Evolutionary conservation across 129 eudicot genomes (phyloP), one percentile per base, ranked within the genome.

Genomic region (Saussurea involucrata): DNA sequence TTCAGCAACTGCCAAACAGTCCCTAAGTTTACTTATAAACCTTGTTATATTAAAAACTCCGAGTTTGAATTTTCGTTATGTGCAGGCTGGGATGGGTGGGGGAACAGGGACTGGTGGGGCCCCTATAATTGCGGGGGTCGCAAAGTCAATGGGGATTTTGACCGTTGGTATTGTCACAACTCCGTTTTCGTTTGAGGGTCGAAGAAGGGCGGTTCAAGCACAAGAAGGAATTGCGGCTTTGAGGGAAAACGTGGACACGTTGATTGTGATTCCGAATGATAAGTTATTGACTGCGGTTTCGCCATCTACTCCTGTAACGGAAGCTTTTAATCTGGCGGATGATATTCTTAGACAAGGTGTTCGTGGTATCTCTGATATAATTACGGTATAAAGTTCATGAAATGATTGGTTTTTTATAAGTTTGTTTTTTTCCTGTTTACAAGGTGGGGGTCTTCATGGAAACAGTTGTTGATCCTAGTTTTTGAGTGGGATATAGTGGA

Each of bases 21-120:
- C n/a, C n/a, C n/a, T n/a, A n/a, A n/a, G n/a, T n/a, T n/a, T n/a
- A n/a, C 42, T 34, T 34, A 34, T 5, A 34, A 34, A 34, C 8
- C 42, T 34, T 34, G 42, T 34, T 34, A 34, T 10, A 7, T 34
- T 34, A 34, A 10, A 9, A 34, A 5, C 46, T 10, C 44, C 22
- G 64, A 28, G 27, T 69, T 65, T 18, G 2, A 3, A 20, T 33
- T 65, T 73, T 42, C 9, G 11, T 63, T 27, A 57, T 53, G 49
- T 86, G 80, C 93, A 95, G 99, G 99, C 99, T 58, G 99, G 99
- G 63, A 95, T 95, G 99, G 99, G 99, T 72, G 99, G 97, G 37
- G 99, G 99, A 66, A 95, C 99, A 5, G 99, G 97, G 13, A 95
- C 99, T 3, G 99, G 99, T 63, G 99, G 85, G 64, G 99, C 99